Percentiles rank a stretch among this genome's conserved stretches.
Evolutionary conservation across 345 rosid genomes (phyloP).

Genomic region (Stellera chamaejasme): DNA sequence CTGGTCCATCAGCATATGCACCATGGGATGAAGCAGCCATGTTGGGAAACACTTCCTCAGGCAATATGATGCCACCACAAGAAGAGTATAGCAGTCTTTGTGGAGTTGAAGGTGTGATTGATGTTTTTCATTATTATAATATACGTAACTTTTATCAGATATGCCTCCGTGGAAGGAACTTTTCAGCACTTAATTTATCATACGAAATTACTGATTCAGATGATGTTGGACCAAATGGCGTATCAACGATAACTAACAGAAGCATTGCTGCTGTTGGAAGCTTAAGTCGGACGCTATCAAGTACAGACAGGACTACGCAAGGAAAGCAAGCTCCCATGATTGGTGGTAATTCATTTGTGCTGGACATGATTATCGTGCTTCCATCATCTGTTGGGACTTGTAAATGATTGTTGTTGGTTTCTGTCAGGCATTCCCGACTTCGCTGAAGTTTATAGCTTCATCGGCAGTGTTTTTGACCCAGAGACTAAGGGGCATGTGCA

Average conservation of each 20-base stretch:
- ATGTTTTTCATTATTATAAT: slow-evolving; percentile 16
- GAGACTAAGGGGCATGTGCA: slow-evolving; percentile 53
- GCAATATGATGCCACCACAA: slow-evolving; percentile 32
- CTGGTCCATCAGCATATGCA: slow-evolving; percentile 39
- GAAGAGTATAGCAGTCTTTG: slow-evolving; percentile 42
- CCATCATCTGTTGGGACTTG: neutral
- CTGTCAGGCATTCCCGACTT: slow-evolving; percentile 78
- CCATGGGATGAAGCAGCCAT: slow-evolving; percentile 63
- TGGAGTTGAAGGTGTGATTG: slow-evolving; percentile 52
- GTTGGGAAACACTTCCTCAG: slow-evolving; percentile 34
- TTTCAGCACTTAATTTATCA: slow-evolving; percentile 68
- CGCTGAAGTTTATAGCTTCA: slow-evolving; percentile 84
- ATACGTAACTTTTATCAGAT: slow-evolving; percentile 9
- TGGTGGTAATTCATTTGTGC: slow-evolving; percentile 40
- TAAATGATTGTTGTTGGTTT: slow-evolving; percentile 5
- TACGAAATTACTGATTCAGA: slow-evolving; percentile 78
- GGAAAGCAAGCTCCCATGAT: slow-evolving; percentile 41
- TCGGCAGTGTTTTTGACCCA: slow-evolving; percentile 91
- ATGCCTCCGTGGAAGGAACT: slow-evolving; percentile 25
- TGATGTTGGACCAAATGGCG: slow-evolving; percentile 80
- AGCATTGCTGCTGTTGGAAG: slow-evolving; percentile 39
- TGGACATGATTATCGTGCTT: slow-evolving; percentile 1
- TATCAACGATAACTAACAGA: slow-evolving; percentile 39
- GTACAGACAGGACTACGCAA: slow-evolving; percentile 37
- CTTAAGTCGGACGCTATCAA: slow-evolving; percentile 32